Conservation (phyloP, 495 filamentous ascomycete genomes). For the Aspergillus biplanus region DNA sequence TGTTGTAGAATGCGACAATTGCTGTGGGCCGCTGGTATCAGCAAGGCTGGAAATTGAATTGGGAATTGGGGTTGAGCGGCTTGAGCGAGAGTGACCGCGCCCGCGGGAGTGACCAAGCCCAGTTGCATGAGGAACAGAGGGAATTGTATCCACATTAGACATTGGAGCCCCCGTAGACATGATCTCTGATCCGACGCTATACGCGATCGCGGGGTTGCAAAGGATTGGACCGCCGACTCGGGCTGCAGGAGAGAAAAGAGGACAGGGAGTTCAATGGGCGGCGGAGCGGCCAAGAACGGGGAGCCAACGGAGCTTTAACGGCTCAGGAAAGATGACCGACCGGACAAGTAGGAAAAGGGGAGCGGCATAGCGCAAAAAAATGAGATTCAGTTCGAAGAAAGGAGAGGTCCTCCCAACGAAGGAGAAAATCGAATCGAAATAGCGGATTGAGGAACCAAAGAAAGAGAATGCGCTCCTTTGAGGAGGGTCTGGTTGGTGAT, state of each 20-base stretch:
- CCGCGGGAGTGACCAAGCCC: slow-evolving; percentile 39
- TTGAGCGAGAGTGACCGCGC: slow-evolving; percentile 47
- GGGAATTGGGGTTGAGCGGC: slow-evolving; percentile 38
- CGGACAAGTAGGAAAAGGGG: slow-evolving; percentile 19
- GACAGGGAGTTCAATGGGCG: slow-evolving; percentile 14
- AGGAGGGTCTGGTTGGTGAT: slow-evolving; percentile 14
- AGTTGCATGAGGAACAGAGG: slow-evolving; percentile 33
- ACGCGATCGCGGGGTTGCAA: slow-evolving; percentile 16
- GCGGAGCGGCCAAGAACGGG: slow-evolving; percentile 20
- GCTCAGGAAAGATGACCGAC: slow-evolving; percentile 25
- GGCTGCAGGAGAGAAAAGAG: slow-evolving; percentile 16
- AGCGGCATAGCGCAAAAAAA: slow-evolving; percentile 26
- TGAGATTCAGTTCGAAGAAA: background rate
- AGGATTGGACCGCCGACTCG: slow-evolving; percentile 13
- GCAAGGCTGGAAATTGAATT: slow-evolving; percentile 32
- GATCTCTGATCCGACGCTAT: slow-evolving; percentile 20
- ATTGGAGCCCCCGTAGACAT: slow-evolving; percentile 46
- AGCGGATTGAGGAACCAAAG: background rate
- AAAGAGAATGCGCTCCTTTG: background rate
- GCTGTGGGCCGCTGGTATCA: slow-evolving; percentile 22
- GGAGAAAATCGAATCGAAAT: background rate
- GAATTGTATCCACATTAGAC: slow-evolving; percentile 36
- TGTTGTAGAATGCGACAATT: slow-evolving; percentile 23
- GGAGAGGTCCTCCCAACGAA: background rate
- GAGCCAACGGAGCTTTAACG: slow-evolving; percentile 23